phyloP scores from a whole-genome alignment of 441 rosid genomes.

The Pelargonium myrrhifolium region DNA sequence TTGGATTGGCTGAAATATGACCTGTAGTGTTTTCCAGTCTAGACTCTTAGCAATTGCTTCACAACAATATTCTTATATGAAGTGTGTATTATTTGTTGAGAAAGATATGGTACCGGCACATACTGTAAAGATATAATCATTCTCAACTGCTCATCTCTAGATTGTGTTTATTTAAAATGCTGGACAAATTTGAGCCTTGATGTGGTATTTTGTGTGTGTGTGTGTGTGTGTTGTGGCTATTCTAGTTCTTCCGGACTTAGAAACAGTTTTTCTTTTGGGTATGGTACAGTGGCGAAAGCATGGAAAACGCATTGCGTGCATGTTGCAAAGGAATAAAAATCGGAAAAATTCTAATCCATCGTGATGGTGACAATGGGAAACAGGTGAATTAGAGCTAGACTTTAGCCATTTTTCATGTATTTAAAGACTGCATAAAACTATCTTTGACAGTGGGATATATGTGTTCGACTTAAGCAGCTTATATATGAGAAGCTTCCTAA shows the following conservation, averaged over 20 bases:
- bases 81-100: too few relatives aligned
- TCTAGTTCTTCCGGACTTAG: neutral
- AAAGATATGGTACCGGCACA: neutral
- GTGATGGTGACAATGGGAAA: slow-evolving; percentile 91
- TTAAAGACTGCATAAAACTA: neutral
- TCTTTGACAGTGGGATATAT: slow-evolving; percentile 3
- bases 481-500: slow-evolving; percentile 97
- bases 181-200: slow-evolving; percentile 18
- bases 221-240: slow-evolving; percentile 3
- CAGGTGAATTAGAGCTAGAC: slow-evolving; percentile 38
- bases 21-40: neutral
- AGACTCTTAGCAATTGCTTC: neutral
- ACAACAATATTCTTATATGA: too few relatives aligned
- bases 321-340: slow-evolving; percentile 96
- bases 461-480: slow-evolving; percentile 42
- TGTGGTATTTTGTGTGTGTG: slow-evolving; percentile 14
- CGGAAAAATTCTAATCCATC: slow-evolving; percentile 89
- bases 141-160: slow-evolving; percentile 8
- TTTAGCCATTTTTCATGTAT: neutral
- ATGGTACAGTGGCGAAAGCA: slow-evolving; percentile 79
- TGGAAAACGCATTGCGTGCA: slow-evolving; percentile 96
- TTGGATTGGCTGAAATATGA: neutral
- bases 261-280: slow-evolving; percentile 9
- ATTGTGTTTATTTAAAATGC: slow-evolving; percentile 10
- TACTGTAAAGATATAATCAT: slow-evolving; percentile 9